A percentile compares a stretch with the other conserved stretches of the same genome.
These are phyloP conservation scores for Paratinospora sagittata DNA, from an alignment of 164 flowering plant species.

Conservation along the genomic window DNA sequence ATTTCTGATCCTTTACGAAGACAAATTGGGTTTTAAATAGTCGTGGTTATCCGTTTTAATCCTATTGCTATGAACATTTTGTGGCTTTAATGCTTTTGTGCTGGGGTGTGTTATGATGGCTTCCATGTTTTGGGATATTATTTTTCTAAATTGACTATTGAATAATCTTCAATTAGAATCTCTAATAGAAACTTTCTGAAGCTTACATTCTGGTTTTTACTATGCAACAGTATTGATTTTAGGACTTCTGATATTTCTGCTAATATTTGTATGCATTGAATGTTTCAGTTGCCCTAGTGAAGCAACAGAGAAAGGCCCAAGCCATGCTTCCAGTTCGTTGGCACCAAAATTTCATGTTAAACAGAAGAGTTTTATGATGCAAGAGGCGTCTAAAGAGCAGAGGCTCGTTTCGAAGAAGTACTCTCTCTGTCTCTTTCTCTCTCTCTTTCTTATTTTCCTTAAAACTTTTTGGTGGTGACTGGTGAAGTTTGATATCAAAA, in stretches of 20 bases:
- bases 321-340: constrained; percentile 18
- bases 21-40: not conserved
- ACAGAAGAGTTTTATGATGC: constrained; percentile 12
- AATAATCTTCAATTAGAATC: too few relatives aligned
- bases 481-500: too few relatives aligned
- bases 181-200: too few relatives aligned
- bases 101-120: too few relatives aligned
- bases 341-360: constrained; percentile 11
- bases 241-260: not conserved
- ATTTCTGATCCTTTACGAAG: not conserved
- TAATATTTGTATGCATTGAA: not conserved
- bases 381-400: constrained; percentile 17
- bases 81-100: not conserved
- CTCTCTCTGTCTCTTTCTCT: constrained; percentile 10
- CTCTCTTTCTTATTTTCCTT: constrained; percentile 1
- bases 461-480: not conserved
- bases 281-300: constrained; percentile 25
- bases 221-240: not conserved
- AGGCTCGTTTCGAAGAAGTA: constrained; percentile 33
- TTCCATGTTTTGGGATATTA: too few relatives aligned
- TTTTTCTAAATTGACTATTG: too few relatives aligned
- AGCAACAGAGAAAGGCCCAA: constrained; percentile 20
- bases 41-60: not conserved
- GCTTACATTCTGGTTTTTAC: too few relatives aligned
- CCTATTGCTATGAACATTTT: not conserved